Evolutionary conservation across 345 rosid species (phyloP), one percentile per base, ranked within the genome.

Genomic region (Iberis pinnata): DNA sequence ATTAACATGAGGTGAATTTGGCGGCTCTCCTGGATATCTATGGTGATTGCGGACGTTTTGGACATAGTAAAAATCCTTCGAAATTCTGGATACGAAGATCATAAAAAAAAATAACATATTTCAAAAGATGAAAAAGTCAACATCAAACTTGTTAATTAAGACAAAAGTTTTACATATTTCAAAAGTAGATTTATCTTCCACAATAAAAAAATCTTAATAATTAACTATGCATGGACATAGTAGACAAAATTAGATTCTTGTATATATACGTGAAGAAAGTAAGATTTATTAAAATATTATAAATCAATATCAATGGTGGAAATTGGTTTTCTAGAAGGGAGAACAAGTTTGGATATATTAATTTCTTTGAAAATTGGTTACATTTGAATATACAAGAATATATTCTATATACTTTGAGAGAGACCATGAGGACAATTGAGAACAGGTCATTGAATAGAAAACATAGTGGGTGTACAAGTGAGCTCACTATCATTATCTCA

Each of bases 401-500:
- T 29, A 29, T 29, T 29, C 9, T 29, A 29, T 9, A 32, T 32
- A 2, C 3, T 9, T 52, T 59, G 45, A 61, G 66, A 59, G 65
- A 66, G 65, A 45, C 43, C n/a, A 42, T 49, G 18, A 6, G 43
- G 60, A 58, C 51, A 66, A 60, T 66, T 58, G 70, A 52, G 37
- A 42, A 66, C 70, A 66, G 65, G 55, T 59, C 70, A 66, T 5
- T 50, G 15, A 37, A 51, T 58, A 52, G 35, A 58, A n/a, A 66
- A 58, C 55, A 45, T 66, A 52, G 70, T 66, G 65, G 70, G 70
- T 66, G 70, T 31, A 52, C 47, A 6, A 69, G 41, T 76, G 84
- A 78, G 61, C 70, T 76, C 79, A 65, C 63, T 63, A 60, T 67
- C 78, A 41, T 53, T 54, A 53, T 72, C 66, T 55, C 58, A 49